Evolutionary conservation across 352 stramenopile species (phyloP), one percentile per base, ranked within the genome.

Genomic region (Phytophthora parvispora): DNA sequence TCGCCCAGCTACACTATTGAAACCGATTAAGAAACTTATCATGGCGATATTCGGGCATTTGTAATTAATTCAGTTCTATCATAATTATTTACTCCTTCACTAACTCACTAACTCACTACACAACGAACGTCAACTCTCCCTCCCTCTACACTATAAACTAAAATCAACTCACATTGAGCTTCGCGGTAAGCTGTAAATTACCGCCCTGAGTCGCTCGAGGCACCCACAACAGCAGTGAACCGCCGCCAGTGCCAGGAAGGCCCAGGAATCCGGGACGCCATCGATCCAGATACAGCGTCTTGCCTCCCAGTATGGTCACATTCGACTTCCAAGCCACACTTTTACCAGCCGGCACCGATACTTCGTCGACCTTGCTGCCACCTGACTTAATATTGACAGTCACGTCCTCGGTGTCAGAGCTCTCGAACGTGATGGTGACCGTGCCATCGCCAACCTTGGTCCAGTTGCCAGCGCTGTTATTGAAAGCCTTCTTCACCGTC

Each of bases 331-430:
- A 84, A 6, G 64, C 70, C n/a, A 78, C 71, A 4, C 48, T 80
- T 38, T 73, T 38, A n/a, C 74, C 74, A 12, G 69, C 40, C 4
- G 62, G 32, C n/a, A 84, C 59, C 8, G 22, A 27, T 24, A 84
- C 75, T 60, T 82, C 32, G 45, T 63, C 68, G 18, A 78, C 51
- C 13, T 67, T 61, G 15, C 63, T 34, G 20, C 77, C 77, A 9
- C 61, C 74, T 31, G 77, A 84, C n/a, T 80, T 73, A 25, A 84
- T 84, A 20, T 84, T 73, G 8, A 84, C 70, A 12, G 48, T 78
- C 18, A 84, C 73, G 28, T 84, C 70, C 47, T 76, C 34, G 0
- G 53, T 70, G 6, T 84, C 77, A 5, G 40, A 32, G 60, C 74
- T 84, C 22, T 67, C 45, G 28, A 84, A 84, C 7, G 49, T 77